These are phyloP conservation scores for Mycosphaerella arachidis DNA, from an alignment of 2,329 filamentous ascomycete genomes.

Conservation along the genomic window DNA sequence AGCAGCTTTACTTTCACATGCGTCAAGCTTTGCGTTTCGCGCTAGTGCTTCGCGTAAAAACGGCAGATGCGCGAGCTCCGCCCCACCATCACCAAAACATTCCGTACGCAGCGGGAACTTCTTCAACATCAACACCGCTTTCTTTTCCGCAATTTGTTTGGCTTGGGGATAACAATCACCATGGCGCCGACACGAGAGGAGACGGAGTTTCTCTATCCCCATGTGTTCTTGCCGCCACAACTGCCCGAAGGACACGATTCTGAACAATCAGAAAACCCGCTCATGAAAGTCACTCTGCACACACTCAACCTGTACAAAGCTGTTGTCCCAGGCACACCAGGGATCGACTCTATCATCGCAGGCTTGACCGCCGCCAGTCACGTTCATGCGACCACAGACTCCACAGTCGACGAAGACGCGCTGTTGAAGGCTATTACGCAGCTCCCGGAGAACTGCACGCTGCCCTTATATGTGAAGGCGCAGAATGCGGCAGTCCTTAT, in stretches of 20 bases:
- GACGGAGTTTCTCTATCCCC: background rate
- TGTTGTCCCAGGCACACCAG: background rate
- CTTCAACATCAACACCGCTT: background rate
- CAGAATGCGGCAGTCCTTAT: conserved; percentile 25
- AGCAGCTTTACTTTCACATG: background rate
- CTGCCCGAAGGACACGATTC: background rate
- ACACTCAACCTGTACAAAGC: background rate
- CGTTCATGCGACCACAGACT: too few relatives aligned
- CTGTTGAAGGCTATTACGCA: too few relatives aligned
- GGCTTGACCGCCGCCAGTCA: too few relatives aligned
- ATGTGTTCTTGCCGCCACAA: conserved; percentile 3
- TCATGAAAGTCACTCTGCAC: background rate
- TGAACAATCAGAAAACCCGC: too few relatives aligned
- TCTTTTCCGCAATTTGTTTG: background rate
- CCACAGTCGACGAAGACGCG: too few relatives aligned
- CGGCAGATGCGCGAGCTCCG: background rate
- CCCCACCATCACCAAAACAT: background rate
- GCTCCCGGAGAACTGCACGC: too few relatives aligned
- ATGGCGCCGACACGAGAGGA: background rate
- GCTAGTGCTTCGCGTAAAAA: too few relatives aligned
- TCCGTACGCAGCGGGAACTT: background rate
- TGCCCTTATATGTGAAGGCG: conserved; percentile 3
- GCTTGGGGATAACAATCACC: background rate
- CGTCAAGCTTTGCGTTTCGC: background rate
- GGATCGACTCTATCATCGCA: background rate